Conservation (phyloP, 1,139 yeast species). For the Debaryomyces nepalensis region DNA sequence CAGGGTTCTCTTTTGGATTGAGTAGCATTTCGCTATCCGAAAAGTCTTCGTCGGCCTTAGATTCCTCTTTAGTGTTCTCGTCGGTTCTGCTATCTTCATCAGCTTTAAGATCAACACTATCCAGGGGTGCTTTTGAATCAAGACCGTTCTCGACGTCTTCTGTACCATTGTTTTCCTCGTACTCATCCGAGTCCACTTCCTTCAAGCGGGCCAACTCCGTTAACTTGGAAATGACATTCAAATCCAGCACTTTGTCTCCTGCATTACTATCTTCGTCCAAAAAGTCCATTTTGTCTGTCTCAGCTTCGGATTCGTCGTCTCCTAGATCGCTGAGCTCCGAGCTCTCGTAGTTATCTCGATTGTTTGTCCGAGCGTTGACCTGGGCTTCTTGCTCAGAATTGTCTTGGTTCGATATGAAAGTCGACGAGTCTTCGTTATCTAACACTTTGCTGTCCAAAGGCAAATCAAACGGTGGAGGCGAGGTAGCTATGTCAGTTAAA, state of each 20-base stretch:
- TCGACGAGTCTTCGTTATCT: slow-evolving; percentile 23
- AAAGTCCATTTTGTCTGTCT: slow-evolving; percentile 75
- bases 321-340: slow-evolving; percentile 61
- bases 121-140: too few relatives aligned
- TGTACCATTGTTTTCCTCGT: too few relatives aligned
- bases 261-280: slow-evolving; percentile 42
- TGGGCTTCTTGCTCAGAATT: slow-evolving; percentile 5
- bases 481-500: slow-evolving; percentile 45
- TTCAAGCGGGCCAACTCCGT: slow-evolving; percentile 49
- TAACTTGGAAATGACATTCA: slow-evolving; percentile 43
- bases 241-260: slow-evolving; percentile 39
- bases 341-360: slow-evolving; percentile 40
- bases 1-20: slow-evolving; percentile 14
- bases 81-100: background rate
- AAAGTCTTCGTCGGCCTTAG: slow-evolving; percentile 10
- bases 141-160: slow-evolving; percentile 21
- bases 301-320: slow-evolving; percentile 76
- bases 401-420: slow-evolving; percentile 10
- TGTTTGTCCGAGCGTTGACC: background rate
- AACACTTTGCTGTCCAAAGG: slow-evolving; percentile 18
- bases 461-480: slow-evolving; percentile 43
- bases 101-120: too few relatives aligned
- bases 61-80: slow-evolving; percentile 5
- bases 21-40: slow-evolving; percentile 10
- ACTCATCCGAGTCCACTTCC: slow-evolving; percentile 32